Conservation (phyloP, 1,139 yeast species). For the Entelexis paramagnoliae region DNA sequence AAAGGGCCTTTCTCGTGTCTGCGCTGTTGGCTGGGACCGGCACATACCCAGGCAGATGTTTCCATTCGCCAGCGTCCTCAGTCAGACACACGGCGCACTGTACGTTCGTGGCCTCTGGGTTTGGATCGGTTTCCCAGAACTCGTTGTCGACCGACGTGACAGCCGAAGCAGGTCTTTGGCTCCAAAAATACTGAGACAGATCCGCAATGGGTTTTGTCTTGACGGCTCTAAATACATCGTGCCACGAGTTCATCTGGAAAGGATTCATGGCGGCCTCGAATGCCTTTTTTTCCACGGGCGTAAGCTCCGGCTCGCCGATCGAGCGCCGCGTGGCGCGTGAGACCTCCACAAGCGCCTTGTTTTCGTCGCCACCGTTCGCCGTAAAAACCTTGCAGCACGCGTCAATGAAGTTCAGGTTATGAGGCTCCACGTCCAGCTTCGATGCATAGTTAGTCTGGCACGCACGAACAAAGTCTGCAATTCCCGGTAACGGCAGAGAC, state of each 20-base stretch:
- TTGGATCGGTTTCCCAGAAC: not conserved
- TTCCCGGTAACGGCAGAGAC: constrained; percentile 35
- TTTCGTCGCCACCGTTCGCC: constrained; percentile 38
- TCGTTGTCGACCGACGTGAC: not conserved
- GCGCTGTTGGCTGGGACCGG: constrained; percentile 27
- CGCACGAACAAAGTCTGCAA: constrained; percentile 43
- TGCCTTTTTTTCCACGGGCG: constrained; percentile 29
- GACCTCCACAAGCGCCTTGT: constrained; percentile 8
- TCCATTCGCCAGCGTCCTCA: constrained; percentile 50
- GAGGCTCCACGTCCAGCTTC: constrained; percentile 39
- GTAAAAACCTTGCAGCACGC: constrained; percentile 41
- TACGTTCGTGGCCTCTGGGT: not conserved
- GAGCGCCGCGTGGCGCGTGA: constrained; percentile 4
- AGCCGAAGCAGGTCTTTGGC: constrained; percentile 2
- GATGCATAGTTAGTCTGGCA: constrained; percentile 49
- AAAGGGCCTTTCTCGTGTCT: constrained; percentile 46
- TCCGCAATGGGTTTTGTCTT: constrained; percentile 29
- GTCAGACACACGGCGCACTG: constrained; percentile 48
- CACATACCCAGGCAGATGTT: constrained; percentile 53
- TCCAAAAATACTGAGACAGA: constrained; percentile 17
- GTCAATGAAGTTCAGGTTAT: constrained; percentile 71
- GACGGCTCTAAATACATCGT: constrained; percentile 43
- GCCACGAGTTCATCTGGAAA: constrained; percentile 47
- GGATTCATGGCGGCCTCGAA: constrained; percentile 47
- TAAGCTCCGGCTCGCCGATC: constrained; percentile 33